Evolutionary conservation across 331 rosid genomes (phyloP).

Genomic region (Phaseolus coccineus): DNA sequence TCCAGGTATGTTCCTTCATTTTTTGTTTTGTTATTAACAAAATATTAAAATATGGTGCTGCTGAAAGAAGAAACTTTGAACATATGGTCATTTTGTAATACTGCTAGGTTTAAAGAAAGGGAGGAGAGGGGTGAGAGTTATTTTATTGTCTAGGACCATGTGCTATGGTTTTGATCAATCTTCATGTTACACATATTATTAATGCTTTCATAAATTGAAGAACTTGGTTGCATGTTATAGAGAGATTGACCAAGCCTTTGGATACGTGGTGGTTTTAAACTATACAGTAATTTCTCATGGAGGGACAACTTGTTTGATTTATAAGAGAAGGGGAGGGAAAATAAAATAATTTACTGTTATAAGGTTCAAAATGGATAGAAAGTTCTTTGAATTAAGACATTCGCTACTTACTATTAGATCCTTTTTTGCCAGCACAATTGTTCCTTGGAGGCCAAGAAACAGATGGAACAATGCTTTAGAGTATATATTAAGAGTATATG

Average conservation of each 20-base stretch:
- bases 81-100: neutral
- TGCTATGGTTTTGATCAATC: neutral
- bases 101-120: neutral
- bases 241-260: neutral
- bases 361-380: too few relatives aligned
- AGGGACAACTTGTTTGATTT: neutral
- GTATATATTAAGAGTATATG: too few relatives aligned
- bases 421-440: too few relatives aligned
- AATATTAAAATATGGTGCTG: constrained; percentile 22
- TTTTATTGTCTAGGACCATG: neutral
- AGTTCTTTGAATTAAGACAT: too few relatives aligned
- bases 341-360: neutral
- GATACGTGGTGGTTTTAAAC: neutral
- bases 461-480: too few relatives aligned
- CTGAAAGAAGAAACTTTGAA: constrained; percentile 37
- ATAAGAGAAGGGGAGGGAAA: neutral
- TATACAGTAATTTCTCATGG: neutral
- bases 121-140: neutral
- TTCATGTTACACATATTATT: neutral
- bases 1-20: constrained; percentile 60
- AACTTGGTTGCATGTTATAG: neutral
- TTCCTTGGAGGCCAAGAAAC: too few relatives aligned
- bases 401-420: too few relatives aligned
- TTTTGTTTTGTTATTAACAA: neutral
- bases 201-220: neutral